Evolutionary conservation across 192 early-diverging fungal species (phyloP).

Genomic region (Hyaloraphidium curvatum): DNA sequence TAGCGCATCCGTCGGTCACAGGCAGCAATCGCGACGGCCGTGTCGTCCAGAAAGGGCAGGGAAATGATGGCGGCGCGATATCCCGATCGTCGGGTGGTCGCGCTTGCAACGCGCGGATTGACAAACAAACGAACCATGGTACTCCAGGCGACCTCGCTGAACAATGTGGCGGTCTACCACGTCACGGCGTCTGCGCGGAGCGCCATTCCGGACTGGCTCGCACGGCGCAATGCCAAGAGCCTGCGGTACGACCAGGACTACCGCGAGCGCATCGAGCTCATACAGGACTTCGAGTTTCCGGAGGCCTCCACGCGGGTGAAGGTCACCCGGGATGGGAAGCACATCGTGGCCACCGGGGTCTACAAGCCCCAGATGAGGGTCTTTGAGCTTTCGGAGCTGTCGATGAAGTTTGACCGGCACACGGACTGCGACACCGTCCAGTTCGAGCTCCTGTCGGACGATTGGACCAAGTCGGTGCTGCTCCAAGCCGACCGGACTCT

Average conservation of each 20-base stretch:
- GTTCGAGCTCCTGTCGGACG: constrained; percentile 76
- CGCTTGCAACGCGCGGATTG: too few relatives aligned
- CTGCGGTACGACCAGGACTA: constrained; percentile 85
- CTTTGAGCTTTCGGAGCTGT: constrained; percentile 74
- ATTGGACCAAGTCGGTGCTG: constrained; percentile 91
- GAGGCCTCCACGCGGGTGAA: constrained; percentile 74
- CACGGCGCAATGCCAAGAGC: constrained; percentile 58
- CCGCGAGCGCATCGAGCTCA: constrained; percentile 76
- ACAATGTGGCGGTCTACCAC: constrained; percentile 45
- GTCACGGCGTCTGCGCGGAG: constrained; percentile 28
- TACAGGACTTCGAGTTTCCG: constrained; percentile 98
- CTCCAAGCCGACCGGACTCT: constrained; percentile 76
- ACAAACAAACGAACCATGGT: too few relatives aligned
- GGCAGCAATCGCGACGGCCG: too few relatives aligned
- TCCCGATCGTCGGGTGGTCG: too few relatives aligned
- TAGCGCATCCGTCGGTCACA: too few relatives aligned
- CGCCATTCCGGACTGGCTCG: constrained; percentile 91
- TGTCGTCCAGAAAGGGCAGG: too few relatives aligned
- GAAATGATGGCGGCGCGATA: too few relatives aligned
- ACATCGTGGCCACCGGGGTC: constrained; percentile 76
- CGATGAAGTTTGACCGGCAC: constrained; percentile 97
- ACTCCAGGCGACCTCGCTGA: too few relatives aligned
- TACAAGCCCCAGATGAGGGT: constrained; percentile 96
- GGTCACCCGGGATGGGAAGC: constrained; percentile 65
- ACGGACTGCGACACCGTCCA: constrained; percentile 82